Percentiles rank a stretch among this genome's conserved stretches.
Evolutionary conservation across 352 stramenopile genomes (phyloP).

Genomic region (Phytophthora citrophthora): DNA sequence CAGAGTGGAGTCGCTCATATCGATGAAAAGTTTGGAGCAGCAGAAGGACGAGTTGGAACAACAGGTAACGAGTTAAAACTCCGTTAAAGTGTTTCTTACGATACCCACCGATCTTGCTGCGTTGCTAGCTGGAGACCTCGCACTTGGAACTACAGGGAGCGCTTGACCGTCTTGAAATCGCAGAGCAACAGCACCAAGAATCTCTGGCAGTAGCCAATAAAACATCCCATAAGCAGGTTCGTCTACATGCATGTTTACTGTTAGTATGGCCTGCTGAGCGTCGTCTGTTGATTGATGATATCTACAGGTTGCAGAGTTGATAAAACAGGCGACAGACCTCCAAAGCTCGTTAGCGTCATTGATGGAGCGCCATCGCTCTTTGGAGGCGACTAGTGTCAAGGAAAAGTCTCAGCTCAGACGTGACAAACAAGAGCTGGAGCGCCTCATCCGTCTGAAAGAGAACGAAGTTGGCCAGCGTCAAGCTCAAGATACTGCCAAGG

Average conservation of each 20-base stretch:
- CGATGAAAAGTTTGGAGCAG: conserved; percentile 21
- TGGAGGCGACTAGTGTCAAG: conserved; percentile 28
- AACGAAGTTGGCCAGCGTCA: conserved; percentile 22
- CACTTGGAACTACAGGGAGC: conserved; percentile 6
- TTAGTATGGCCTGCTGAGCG: not conserved
- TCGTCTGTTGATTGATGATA: not conserved
- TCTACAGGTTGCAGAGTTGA: conserved; percentile 7
- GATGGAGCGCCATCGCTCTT: conserved; percentile 18
- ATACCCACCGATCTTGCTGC: not conserved
- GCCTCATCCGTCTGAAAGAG: conserved; percentile 34
- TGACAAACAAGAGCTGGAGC: conserved; percentile 45
- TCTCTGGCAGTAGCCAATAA: conserved; percentile 3
- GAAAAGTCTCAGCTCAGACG: conserved; percentile 41
- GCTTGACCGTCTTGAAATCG: conserved; percentile 9
- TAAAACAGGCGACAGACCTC: conserved; percentile 15
- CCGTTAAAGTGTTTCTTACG: too few species aligned
- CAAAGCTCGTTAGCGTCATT: conserved; percentile 15
- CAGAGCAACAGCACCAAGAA: conserved; percentile 16
- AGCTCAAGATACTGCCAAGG: conserved; percentile 24
- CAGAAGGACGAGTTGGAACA: conserved; percentile 13
- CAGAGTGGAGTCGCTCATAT: conserved; percentile 22
- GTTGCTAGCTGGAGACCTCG: conserved; percentile 16
- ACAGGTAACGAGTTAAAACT: conserved; percentile 12
- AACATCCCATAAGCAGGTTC: conserved; percentile 23
- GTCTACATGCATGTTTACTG: not conserved